These are phyloP conservation scores for Xylaria sp. DNA, from an alignment of 2,329 filamentous ascomycete species.

Conservation along the genomic window DNA sequence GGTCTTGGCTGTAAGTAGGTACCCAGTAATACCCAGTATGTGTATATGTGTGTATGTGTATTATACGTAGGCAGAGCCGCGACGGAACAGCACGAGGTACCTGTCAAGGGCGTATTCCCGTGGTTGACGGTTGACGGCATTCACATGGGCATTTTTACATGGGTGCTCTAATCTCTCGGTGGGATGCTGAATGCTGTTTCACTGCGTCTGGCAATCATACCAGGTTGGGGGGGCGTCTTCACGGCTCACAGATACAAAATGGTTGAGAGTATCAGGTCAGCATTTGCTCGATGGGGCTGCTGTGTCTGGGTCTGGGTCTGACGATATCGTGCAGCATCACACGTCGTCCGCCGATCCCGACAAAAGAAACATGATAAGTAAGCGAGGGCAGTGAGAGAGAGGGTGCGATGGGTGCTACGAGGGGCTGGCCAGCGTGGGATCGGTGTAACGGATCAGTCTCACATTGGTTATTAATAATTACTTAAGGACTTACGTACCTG, in stretches of 20 bases:
- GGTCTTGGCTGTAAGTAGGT: neutral
- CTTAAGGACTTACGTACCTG: neutral
- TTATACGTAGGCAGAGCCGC: neutral
- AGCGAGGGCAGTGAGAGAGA: too few species aligned
- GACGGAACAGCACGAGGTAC: neutral
- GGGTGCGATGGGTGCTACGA: too few species aligned
- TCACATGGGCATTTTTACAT: neutral
- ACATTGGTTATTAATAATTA: constrained; percentile 2
- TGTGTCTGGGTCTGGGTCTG: neutral
- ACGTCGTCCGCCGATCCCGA: neutral
- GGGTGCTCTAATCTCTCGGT: neutral
- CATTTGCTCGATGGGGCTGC: neutral
- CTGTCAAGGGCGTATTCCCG: neutral
- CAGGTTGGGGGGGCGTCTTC: neutral
- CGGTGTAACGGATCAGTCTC: neutral
- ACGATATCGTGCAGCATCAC: neutral
- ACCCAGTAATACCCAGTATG: neutral
- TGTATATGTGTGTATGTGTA: neutral
- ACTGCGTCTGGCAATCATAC: neutral
- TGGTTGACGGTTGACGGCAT: neutral
- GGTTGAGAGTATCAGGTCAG: neutral
- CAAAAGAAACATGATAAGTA: neutral
- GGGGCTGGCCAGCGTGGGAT: neutral
- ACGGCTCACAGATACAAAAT: neutral
- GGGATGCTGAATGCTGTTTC: neutral